Evolutionary conservation across 148 eudicot genomes (phyloP).

Genomic region (Rhododendron mucronatum): DNA sequence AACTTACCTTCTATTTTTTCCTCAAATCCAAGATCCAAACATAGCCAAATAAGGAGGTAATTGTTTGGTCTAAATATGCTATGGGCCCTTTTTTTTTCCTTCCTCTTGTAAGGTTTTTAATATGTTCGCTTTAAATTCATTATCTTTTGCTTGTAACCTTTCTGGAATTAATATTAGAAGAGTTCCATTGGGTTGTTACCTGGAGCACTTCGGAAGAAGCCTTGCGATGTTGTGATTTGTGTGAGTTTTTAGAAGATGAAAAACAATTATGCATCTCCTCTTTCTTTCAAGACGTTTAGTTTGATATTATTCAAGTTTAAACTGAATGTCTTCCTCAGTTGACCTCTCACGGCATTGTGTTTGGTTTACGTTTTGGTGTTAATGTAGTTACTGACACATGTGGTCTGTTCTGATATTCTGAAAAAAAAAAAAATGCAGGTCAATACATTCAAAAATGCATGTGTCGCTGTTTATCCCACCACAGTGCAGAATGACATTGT

Average conservation of each 20-base stretch:
- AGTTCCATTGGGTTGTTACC: neutral
- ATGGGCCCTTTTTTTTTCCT: neutral
- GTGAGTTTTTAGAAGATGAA: neutral
- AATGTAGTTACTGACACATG: neutral
- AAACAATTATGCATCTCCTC: neutral
- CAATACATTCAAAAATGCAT: constrained; percentile 63
- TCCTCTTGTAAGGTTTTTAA: neutral
- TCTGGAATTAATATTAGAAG: neutral
- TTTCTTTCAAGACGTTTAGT: neutral
- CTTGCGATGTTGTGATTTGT: neutral
- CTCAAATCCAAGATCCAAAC: neutral
- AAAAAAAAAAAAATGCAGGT: constrained; percentile 40
- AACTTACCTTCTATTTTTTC: neutral
- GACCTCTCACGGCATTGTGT: neutral
- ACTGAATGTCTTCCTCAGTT: neutral
- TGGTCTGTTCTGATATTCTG: neutral
- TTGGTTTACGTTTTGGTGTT: neutral
- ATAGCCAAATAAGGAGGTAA: neutral
- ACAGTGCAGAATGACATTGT: constrained; percentile 65
- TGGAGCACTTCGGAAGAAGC: neutral
- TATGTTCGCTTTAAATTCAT: neutral
- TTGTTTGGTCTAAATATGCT: neutral
- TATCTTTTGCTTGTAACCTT: neutral
- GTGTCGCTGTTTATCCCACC: constrained; percentile 68
- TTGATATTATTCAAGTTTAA: neutral